Evolutionary conservation across 805 yeast genomes (phyloP).

Genomic region (Debaryomyces prosopidis): DNA sequence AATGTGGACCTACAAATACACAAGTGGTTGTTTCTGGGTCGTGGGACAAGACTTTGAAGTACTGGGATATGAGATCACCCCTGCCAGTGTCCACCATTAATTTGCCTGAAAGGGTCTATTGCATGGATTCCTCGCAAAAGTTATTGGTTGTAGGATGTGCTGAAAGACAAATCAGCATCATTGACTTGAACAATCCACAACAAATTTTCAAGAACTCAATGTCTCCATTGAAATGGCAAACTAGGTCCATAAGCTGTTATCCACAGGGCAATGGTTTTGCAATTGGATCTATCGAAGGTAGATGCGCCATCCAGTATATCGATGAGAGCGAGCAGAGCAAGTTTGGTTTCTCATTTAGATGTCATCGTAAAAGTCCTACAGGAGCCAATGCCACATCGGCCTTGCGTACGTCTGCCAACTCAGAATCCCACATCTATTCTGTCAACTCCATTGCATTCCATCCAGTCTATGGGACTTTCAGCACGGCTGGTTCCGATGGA

Average conservation of each 20-base stretch:
- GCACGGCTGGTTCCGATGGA: constrained; percentile 95
- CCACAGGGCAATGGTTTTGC: constrained; percentile 94
- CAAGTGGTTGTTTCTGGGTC: constrained; percentile 88
- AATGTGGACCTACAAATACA: constrained; percentile 80
- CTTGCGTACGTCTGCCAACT: constrained; percentile 23
- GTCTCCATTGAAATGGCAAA: constrained; percentile 89
- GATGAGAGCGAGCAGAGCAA: constrained; percentile 76
- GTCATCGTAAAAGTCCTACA: constrained; percentile 74
- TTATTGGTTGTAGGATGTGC: constrained; percentile 93
- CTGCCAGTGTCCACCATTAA: constrained; percentile 78
- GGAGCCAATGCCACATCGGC: constrained; percentile 26
- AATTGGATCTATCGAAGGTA: constrained; percentile 89
- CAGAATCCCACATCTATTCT: constrained; percentile 70
- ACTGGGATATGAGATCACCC: constrained; percentile 91
- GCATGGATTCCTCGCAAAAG: constrained; percentile 82
- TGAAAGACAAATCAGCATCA: constrained; percentile 74
- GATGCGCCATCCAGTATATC: constrained; percentile 92
- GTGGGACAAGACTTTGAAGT: constrained; percentile 93
- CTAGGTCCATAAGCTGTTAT: constrained; percentile 78
- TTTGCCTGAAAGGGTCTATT: constrained; percentile 87
- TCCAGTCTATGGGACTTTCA: constrained; percentile 86
- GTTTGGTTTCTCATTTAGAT: constrained; percentile 85
- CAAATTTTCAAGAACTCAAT: constrained; percentile 68
- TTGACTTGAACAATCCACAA: constrained; percentile 82
- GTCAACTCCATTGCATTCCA: constrained; percentile 83